Evolutionary conservation across 2,329 filamentous ascomycete genomes (phyloP).

Genomic region (Clonostachys sp.): DNA sequence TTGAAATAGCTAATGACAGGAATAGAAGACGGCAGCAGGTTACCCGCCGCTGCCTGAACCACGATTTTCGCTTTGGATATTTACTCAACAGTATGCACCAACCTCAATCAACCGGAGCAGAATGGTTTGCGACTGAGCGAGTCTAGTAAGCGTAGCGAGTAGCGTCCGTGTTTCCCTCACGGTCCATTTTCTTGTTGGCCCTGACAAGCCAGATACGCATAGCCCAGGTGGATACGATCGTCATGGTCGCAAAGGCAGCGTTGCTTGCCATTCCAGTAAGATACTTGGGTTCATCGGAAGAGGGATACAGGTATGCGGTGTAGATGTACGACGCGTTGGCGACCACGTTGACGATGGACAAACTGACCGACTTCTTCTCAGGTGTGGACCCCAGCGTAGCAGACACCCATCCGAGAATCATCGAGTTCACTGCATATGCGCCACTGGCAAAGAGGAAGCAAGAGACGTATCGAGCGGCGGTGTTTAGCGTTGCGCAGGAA

Average conservation of each 20-base stretch:
- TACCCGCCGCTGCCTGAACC: too few species aligned
- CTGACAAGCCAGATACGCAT: slow-evolving; percentile 24
- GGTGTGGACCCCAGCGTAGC: slow-evolving; percentile 32
- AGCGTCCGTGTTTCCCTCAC: neutral
- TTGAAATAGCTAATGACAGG: too few species aligned
- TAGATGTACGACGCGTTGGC: slow-evolving; percentile 9
- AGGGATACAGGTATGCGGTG: slow-evolving; percentile 11
- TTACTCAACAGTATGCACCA: too few species aligned
- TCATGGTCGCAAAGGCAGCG: slow-evolving; percentile 26
- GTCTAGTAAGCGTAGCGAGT: slow-evolving; percentile 8
- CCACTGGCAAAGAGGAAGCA: slow-evolving; percentile 28
- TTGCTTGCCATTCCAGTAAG: slow-evolving; percentile 19
- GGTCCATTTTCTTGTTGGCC: slow-evolving; percentile 23
- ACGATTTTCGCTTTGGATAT: too few species aligned
- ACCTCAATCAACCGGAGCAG: too few species aligned
- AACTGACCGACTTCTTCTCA: slow-evolving; percentile 32
- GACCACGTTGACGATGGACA: slow-evolving; percentile 8
- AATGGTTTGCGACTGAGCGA: too few species aligned
- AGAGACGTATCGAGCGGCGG: slow-evolving; percentile 25
- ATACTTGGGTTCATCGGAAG: slow-evolving; percentile 13
- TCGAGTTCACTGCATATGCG: slow-evolving; percentile 30
- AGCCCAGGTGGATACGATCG: slow-evolving; percentile 27
- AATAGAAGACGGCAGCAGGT: too few species aligned
- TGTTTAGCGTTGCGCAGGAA: slow-evolving; percentile 28
- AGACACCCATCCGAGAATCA: slow-evolving; percentile 35